Evolutionary conservation across 2,329 filamentous ascomycete genomes (phyloP).

Genomic region (Fusarium gaditjirri): DNA sequence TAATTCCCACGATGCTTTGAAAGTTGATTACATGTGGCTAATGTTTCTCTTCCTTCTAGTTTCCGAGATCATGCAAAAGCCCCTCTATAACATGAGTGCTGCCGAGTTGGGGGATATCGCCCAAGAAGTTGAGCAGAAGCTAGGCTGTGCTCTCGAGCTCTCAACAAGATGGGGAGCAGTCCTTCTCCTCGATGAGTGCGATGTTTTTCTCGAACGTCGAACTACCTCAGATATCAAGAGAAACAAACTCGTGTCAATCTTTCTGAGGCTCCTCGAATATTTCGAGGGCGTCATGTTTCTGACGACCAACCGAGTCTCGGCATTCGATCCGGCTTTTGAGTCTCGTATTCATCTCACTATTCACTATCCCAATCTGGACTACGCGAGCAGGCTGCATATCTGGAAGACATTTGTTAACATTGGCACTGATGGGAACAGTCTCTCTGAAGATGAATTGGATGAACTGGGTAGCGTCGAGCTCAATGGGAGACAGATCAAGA

Average conservation of each 20-base stretch:
- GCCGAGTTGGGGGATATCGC: constrained; percentile 6
- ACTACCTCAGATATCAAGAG: not conserved
- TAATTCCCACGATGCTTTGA: rapidly evolving
- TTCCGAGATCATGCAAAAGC: constrained; percentile 18
- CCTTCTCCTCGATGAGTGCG: constrained; percentile 12
- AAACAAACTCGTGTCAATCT: constrained; percentile 20
- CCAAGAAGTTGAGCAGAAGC: constrained; percentile 1
- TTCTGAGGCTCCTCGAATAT: constrained; percentile 11
- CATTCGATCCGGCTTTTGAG: constrained; percentile 15
- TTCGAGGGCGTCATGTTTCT: constrained; percentile 23
- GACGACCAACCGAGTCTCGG: constrained; percentile 3
- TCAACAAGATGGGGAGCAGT: constrained; percentile 22
- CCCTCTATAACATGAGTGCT: constrained; percentile 12
- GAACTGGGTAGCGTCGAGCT: not conserved
- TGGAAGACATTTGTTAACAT: constrained; percentile 10
- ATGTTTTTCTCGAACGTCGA: constrained; percentile 13
- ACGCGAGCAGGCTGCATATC: not conserved
- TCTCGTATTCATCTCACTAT: constrained; percentile 18
- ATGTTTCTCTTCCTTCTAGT: not conserved
- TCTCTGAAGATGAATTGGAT: not conserved
- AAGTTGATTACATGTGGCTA: not conserved
- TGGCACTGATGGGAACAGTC: rapidly evolving
- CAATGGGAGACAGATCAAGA: constrained; percentile 27
- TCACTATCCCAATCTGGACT: constrained; percentile 1
- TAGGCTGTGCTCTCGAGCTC: constrained; percentile 9